These are phyloP conservation scores for Podospora comata DNA, from an alignment of 495 filamentous ascomycete species.

Conservation along the genomic window DNA sequence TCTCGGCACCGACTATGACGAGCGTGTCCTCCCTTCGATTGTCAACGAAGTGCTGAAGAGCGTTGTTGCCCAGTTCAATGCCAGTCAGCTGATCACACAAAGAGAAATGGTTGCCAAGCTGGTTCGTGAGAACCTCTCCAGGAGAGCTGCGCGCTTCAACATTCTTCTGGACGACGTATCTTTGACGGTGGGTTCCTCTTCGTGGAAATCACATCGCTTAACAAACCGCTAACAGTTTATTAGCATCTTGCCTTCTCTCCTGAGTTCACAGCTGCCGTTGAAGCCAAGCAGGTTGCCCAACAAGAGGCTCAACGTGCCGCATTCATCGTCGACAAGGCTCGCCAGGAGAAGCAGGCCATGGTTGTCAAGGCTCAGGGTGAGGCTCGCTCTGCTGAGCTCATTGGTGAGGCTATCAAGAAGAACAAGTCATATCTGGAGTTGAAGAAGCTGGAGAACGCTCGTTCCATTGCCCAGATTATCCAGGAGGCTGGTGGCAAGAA, in stretches of 20 bases:
- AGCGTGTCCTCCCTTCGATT: constrained; percentile 93
- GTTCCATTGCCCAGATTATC: constrained; percentile 76
- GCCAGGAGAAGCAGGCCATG: constrained; percentile 98
- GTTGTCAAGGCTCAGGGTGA: constrained; percentile 99
- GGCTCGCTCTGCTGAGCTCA: constrained; percentile 94
- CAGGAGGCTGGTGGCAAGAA: constrained; percentile 86
- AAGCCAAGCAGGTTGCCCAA: constrained; percentile 98
- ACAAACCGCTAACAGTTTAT: constrained; percentile 22
- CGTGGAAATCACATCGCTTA: background rate
- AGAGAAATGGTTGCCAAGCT: constrained; percentile 91
- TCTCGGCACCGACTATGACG: constrained; percentile 92
- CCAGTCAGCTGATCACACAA: constrained; percentile 96
- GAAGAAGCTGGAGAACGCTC: constrained; percentile 94
- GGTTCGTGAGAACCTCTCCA: constrained; percentile 88
- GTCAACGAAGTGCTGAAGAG: constrained; percentile 99
- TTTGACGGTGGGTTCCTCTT: constrained; percentile 66
- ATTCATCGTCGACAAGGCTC: constrained; percentile 97
- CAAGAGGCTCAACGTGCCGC: constrained; percentile 97
- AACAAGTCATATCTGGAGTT: constrained; percentile 93
- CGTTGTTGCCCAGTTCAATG: constrained; percentile 98
- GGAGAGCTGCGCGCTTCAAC: constrained; percentile 91
- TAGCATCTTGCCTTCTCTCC: constrained; percentile 98
- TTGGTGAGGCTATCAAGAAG: constrained; percentile 99
- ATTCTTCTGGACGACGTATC: constrained; percentile 97
- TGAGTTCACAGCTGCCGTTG: constrained; percentile 97